Evolutionary conservation across 106 monocot species (phyloP).

Genomic region (Allium fistulosum): DNA sequence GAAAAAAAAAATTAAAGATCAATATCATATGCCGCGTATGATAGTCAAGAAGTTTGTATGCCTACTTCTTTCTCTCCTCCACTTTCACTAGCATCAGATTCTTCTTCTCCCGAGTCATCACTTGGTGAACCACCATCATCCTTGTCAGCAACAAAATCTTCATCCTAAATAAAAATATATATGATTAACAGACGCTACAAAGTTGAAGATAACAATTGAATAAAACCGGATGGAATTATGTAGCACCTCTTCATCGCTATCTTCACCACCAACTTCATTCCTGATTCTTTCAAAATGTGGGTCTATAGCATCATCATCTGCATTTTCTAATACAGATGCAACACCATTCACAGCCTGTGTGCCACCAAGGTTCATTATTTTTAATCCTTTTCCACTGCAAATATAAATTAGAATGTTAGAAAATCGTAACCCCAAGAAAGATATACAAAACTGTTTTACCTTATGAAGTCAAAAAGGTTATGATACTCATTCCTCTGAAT

Average conservation of each 20-base stretch:
- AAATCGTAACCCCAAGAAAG: neutral
- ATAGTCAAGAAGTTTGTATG: neutral
- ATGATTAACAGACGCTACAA: neutral
- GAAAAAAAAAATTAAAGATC: neutral
- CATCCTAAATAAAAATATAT: slow-evolving; percentile 48
- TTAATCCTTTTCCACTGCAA: slow-evolving; percentile 79
- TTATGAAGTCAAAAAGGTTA: slow-evolving; percentile 93
- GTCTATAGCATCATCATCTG: slow-evolving; percentile 92
- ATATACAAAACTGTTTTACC: slow-evolving; percentile 6
- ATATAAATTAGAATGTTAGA: neutral
- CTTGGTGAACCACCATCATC: slow-evolving; percentile 98
- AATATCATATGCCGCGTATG: neutral
- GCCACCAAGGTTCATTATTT: slow-evolving; percentile 87
- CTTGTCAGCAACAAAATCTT: slow-evolving; percentile 96
- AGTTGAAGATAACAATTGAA: neutral
- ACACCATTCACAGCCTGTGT: slow-evolving; percentile 56
- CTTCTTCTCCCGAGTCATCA: slow-evolving; percentile 81
- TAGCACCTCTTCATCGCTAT: slow-evolving; percentile 93
- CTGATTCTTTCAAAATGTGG: slow-evolving; percentile 89
- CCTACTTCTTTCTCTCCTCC: slow-evolving; percentile 67
- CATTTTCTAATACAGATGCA: slow-evolving; percentile 57
- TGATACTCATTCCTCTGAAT: slow-evolving; percentile 98
- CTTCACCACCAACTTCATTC: slow-evolving; percentile 81
- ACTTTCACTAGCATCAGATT: slow-evolving; percentile 86
- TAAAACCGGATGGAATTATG: neutral